Base-by-base conservation (phyloP, 306 rosid species). In the Prunus davidiana region DNA sequence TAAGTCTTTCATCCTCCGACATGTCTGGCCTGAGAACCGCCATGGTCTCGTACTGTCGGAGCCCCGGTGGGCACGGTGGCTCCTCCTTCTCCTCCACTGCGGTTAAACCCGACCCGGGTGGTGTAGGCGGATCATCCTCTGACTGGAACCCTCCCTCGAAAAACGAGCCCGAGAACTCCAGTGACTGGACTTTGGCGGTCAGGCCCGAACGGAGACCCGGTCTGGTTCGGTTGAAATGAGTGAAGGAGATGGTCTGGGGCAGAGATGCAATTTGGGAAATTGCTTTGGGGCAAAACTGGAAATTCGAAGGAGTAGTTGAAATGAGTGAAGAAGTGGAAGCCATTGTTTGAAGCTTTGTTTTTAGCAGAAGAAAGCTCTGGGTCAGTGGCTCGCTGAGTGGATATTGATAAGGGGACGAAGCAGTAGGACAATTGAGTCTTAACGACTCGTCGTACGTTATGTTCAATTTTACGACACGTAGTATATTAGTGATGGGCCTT, bases 31-130 rank as follows among this genome's bases (percentile, higher is more conserved):
- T 81, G 73, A 89, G 78, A 79, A 91, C 91, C 67, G 82, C 84
- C 93, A 89, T 91, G 38, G 87, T 86, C 82, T 89, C 96, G 82
- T 89, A 89, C 74, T 86, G 86, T 14, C 93, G 74, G 60, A 91
- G 93, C 55, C 96, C 91, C 15, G 93, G 93, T 1, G 93, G 96
- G 79, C 96, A 91, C 16, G 83, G 82, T 0, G 96, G 96, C 81
- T 91, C 97, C 84, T 92, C 97, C 86, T 90, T 95, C 8, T 92
- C 97, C 83, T 95, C 98, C 49, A 84, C 75, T 55, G 87, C 82
- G 1, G 86, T 73, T 3, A 84, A 60, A 2, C 86, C 90, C 58
- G 83, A 45, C 20, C 86, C 91, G 8, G 86, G 64, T 2, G 89
- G 78, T 38, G 85, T 46, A 18, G 80, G 41, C 16, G 90, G 82